Evolutionary conservation across 2,329 filamentous ascomycete genomes (phyloP).

Genomic region (Alternaria tenuissima): DNA sequence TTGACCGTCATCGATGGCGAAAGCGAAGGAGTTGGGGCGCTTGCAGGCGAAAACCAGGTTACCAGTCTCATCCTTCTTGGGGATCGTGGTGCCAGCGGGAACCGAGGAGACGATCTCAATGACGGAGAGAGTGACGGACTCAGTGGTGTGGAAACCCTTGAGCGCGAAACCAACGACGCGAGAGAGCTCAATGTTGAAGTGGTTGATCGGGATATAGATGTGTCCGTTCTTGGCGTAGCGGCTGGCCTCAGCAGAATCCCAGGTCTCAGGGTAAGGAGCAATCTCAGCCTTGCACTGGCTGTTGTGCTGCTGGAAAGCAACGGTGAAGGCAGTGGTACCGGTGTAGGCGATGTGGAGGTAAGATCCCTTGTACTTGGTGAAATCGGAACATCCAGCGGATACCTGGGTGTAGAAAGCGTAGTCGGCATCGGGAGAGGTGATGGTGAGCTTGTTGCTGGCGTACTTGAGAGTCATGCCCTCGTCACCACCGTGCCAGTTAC

Average conservation of each 20-base stretch:
- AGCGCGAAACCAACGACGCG: slow-evolving; percentile 67
- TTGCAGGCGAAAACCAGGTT: slow-evolving; percentile 70
- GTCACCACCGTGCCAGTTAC: slow-evolving; percentile 72
- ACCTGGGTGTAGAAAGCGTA: slow-evolving; percentile 69
- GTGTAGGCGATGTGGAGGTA: slow-evolving; percentile 72
- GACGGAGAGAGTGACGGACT: slow-evolving; percentile 61
- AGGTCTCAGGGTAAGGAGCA: slow-evolving; percentile 70
- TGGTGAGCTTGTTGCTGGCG: slow-evolving; percentile 61
- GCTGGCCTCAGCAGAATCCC: slow-evolving; percentile 71
- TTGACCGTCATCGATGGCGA: slow-evolving; percentile 75
- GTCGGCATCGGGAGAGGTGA: slow-evolving; percentile 68
- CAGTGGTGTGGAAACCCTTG: slow-evolving; percentile 68
- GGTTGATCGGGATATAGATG: slow-evolving; percentile 72
- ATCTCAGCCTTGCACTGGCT: slow-evolving; percentile 63
- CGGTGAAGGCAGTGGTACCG: slow-evolving; percentile 69
- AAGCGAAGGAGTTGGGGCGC: slow-evolving; percentile 74
- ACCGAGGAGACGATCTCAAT: slow-evolving; percentile 68
- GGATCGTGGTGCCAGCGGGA: slow-evolving; percentile 62
- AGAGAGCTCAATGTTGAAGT: slow-evolving; percentile 69
- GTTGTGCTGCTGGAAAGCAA: slow-evolving; percentile 74
- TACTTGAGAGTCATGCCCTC: slow-evolving; percentile 65
- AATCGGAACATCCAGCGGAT: slow-evolving; percentile 63
- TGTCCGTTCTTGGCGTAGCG: slow-evolving; percentile 65
- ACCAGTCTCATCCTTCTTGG: slow-evolving; percentile 68
- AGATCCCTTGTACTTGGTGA: slow-evolving; percentile 62